Evolutionary conservation across 768 basidiomycete species (phyloP).

Genomic region (Hygrophorus russula): DNA sequence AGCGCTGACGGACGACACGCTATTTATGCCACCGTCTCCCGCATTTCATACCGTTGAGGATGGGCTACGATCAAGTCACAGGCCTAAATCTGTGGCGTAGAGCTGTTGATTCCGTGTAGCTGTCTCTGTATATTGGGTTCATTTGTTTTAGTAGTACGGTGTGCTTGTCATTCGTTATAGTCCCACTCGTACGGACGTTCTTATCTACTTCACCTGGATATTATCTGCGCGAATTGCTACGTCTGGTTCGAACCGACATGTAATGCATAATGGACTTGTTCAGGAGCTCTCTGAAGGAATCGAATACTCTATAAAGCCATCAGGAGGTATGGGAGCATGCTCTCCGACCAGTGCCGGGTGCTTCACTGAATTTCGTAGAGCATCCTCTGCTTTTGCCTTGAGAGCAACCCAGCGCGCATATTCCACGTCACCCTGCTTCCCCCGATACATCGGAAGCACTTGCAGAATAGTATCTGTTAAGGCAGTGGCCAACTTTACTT

Average conservation of each 20-base stretch:
- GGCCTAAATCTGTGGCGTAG: conserved; percentile 35
- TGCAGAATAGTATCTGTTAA: conserved; percentile 29
- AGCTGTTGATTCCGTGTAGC: not conserved
- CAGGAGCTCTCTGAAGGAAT: too few species aligned
- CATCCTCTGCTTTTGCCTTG: not conserved
- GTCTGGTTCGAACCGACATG: too few species aligned
- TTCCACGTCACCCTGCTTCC: not conserved
- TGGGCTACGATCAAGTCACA: conserved; percentile 20
- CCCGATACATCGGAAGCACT: conserved; percentile 13
- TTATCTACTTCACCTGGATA: too few species aligned
- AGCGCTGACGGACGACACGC: conserved; percentile 45
- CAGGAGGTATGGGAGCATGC: not conserved
- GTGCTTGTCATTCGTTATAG: too few species aligned
- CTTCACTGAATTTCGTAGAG: conserved; percentile 12
- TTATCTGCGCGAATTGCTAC: too few species aligned
- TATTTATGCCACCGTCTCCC: conserved; percentile 47
- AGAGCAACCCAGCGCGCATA: not conserved
- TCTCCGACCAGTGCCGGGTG: not conserved
- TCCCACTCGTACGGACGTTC: too few species aligned
- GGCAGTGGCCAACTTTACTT: conserved; percentile 36
- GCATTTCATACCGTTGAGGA: conserved; percentile 29
- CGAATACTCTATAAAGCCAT: too few species aligned
- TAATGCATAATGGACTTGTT: too few species aligned
- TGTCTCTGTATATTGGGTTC: conserved; percentile 2
- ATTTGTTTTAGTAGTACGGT: too few species aligned